Evolutionary conservation across 495 filamentous ascomycete species (phyloP).

Genomic region (Diplogelasinospora grovesii): DNA sequence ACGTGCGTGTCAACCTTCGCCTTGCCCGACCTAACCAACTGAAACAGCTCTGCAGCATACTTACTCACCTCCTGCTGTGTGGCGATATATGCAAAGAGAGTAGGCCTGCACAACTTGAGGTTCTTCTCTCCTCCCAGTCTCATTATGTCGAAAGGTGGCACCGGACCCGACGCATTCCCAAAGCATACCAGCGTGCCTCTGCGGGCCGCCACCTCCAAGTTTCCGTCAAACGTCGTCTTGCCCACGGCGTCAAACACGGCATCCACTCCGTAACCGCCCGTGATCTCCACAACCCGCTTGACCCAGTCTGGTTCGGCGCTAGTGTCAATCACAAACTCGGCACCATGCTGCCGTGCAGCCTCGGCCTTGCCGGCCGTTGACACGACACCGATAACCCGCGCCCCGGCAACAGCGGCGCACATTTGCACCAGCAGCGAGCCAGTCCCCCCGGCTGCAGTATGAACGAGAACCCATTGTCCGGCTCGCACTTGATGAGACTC

Average conservation of each 20-base stretch:
- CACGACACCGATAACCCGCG: slow-evolving; percentile 70
- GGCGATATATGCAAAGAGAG: slow-evolving; percentile 61
- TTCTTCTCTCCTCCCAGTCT: slow-evolving; percentile 57
- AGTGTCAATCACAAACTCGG: slow-evolving; percentile 67
- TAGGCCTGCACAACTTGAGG: slow-evolving; percentile 62
- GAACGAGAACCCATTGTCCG: slow-evolving; percentile 75
- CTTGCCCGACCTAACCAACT: neutral
- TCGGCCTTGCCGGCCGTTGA: slow-evolving; percentile 61
- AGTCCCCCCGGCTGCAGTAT: slow-evolving; percentile 79
- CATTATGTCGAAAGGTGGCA: slow-evolving; percentile 47
- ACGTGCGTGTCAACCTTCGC: no score
- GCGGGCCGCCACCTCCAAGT: slow-evolving; percentile 61
- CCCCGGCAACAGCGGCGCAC: slow-evolving; percentile 61
- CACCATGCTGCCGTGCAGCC: slow-evolving; percentile 60
- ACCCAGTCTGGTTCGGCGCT: slow-evolving; percentile 49
- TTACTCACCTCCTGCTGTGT: slow-evolving; percentile 55
- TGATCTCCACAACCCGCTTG: slow-evolving; percentile 54
- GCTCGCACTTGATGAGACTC: slow-evolving; percentile 63
- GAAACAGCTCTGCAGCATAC: slow-evolving; percentile 1
- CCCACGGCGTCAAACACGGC: slow-evolving; percentile 83
- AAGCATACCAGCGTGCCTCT: slow-evolving; percentile 75
- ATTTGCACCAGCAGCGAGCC: slow-evolving; percentile 69
- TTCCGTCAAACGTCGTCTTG: slow-evolving; percentile 70
- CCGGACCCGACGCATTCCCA: slow-evolving; percentile 73
- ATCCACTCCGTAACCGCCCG: slow-evolving; percentile 56